These are phyloP conservation scores for Elsinoe necatrix DNA, from an alignment of 2,329 filamentous ascomycete genomes.

Conservation along the genomic window DNA sequence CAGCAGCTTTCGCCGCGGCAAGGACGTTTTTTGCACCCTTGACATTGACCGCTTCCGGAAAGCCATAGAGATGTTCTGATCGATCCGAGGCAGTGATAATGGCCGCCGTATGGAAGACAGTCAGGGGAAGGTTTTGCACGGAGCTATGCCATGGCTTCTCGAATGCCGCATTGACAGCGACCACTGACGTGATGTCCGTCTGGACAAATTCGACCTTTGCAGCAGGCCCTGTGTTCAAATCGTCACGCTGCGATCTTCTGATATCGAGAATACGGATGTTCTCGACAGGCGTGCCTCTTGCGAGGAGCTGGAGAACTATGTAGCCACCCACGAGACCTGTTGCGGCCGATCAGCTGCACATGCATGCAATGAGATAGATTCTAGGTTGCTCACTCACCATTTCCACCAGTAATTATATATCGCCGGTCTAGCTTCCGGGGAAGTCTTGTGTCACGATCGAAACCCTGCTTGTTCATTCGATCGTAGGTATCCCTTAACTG, in stretches of 20 bases:
- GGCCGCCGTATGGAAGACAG: not conserved
- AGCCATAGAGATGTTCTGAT: not conserved
- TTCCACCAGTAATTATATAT: not conserved
- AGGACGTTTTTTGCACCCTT: not conserved
- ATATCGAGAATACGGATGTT: not conserved
- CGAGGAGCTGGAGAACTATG: not conserved
- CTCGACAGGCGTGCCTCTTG: not conserved
- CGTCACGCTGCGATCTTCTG: not conserved
- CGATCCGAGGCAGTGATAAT: not conserved
- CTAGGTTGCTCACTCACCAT: not conserved
- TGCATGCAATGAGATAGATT: not conserved
- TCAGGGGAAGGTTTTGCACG: not conserved
- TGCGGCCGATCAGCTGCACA: not conserved
- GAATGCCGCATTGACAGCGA: not conserved
- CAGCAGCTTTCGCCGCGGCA: not conserved
- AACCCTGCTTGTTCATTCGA: not conserved
- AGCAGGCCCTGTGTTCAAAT: not conserved
- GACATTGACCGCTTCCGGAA: not conserved
- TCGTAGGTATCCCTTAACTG: not conserved
- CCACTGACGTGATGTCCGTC: not conserved
- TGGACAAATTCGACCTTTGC: not conserved
- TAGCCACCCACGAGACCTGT: not conserved
- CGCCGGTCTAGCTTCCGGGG: not conserved
- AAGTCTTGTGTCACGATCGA: not conserved
- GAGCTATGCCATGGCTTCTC: not conserved